Evolutionary conservation across 352 stramenopile genomes (phyloP), one percentile per base, ranked within the genome.

Genomic region (Globisporangium polare): DNA sequence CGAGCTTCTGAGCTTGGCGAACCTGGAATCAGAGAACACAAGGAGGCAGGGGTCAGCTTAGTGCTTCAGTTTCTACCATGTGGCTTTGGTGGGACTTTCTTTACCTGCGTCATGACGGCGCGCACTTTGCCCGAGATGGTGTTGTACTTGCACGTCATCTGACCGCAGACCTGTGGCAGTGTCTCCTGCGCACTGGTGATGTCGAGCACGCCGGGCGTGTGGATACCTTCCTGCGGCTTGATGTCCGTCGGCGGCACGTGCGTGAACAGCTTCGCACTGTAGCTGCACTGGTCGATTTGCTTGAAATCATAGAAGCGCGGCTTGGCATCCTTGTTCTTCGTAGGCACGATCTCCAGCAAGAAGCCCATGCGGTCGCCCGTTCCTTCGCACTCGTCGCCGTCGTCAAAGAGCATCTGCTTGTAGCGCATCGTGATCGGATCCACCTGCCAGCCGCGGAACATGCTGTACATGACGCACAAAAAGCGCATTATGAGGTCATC

Each of bases 371-470:
- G 72, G 41, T 80, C 62, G 20, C 68, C 63, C 43, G 68, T 58
- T 17, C 80, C 75, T 56, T 70, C 74, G 47, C 84, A 94, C 18
- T 77, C 37, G 62, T 90, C 83, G 24, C 84, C 84, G 37, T 94
- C 84, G 54, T 90, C 79, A 60, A 89, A 94, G 15, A 86, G 59
- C 63, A 88, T 86, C 26, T 89, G 73, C 58, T 94, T 94, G 77
- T 90, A 94, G 33, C 79, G 72, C 37, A 87, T 68, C 20, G 77
- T 81, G 54, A 92, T 88, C 15, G 84, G 84, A 66, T 94, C 84
- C 33, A 94, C 78, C 37, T 83, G 74, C 84, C 84, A 94, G 43
- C 84, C 84, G 13, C 75, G 78, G 57, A 85, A 94, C 53, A 94
- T 85, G 35, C 84, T 92, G 47, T 27, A 47, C 5, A 45, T 37